Conservation (phyloP, 441 rosid genomes). For the Populus trichocarpa region DNA sequence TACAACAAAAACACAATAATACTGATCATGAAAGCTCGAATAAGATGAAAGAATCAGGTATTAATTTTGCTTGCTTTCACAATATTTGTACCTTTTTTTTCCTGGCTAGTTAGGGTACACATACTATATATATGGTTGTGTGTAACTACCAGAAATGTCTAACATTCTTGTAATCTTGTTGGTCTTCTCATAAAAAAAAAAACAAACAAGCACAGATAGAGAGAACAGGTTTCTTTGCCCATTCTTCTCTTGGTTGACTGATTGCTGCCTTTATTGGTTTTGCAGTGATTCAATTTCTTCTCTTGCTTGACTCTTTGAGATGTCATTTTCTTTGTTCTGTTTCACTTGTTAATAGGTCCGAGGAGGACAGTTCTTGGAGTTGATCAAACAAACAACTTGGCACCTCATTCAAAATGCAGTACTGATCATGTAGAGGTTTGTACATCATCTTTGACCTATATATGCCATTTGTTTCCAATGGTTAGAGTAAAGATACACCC, state of each 20-base stretch:
- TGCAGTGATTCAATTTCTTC: not conserved
- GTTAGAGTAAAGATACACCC: not conserved
- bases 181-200: not conserved
- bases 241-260: not conserved
- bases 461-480: not conserved
- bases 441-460: constrained; percentile 13
- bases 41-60: constrained; percentile 32
- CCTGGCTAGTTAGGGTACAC: not conserved
- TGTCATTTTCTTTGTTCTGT: not conserved
- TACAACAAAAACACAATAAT: constrained; percentile 17
- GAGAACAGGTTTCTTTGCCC: not conserved
- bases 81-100: not conserved
- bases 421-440: constrained; percentile 31
- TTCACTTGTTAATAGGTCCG: constrained; percentile 21
- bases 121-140: not conserved
- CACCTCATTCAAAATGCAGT: constrained; percentile 28
- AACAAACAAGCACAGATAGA: not conserved
- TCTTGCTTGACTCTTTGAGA: constrained; percentile 1
- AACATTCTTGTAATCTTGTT: not conserved
- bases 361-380: constrained; percentile 30
- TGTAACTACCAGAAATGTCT: not conserved
- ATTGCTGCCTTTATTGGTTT: not conserved
- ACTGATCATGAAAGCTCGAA: constrained; percentile 9
- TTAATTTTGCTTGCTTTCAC: not conserved
- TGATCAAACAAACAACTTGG: constrained; percentile 42